Conservation (phyloP, 2,329 filamentous ascomycete species). For the Balansia obtecta region DNA sequence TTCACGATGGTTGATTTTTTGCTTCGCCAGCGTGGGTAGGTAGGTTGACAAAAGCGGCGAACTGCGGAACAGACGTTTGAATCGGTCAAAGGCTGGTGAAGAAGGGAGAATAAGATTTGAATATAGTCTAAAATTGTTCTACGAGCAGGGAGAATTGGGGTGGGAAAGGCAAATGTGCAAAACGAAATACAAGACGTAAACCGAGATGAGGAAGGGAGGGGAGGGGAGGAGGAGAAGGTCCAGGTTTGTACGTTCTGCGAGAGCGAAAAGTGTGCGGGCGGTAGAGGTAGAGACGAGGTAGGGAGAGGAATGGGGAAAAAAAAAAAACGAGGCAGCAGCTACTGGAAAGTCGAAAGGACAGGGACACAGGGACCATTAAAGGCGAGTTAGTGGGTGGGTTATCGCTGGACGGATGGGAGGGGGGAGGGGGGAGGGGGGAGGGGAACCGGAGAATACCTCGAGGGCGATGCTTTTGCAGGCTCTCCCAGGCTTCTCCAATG, state of each 20-base stretch:
- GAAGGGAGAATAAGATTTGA: background rate
- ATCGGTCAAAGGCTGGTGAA: background rate
- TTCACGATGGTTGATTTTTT: background rate
- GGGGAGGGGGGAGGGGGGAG: too few species aligned
- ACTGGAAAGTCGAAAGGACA: slow-evolving; percentile 2
- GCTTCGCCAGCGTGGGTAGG: background rate
- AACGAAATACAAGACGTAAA: background rate
- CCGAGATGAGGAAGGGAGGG: background rate
- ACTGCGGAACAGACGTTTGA: background rate
- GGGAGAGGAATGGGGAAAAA: slow-evolving; percentile 1
- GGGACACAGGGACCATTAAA: background rate
- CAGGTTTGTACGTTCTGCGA: background rate
- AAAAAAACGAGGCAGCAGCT: slow-evolving; percentile 3
- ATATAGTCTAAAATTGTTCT: background rate
- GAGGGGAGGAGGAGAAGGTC: background rate
- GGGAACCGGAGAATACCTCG: background rate
- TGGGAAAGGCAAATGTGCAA: background rate
- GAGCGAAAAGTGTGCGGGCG: background rate
- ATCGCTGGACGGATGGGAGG: slow-evolving; percentile 5
- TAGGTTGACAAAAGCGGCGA: background rate
- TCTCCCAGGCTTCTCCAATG: too few species aligned
- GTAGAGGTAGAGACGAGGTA: background rate
- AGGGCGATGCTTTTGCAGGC: background rate
- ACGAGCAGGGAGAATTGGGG: background rate
- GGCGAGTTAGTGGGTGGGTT: background rate